Conservation (phyloP, 2,329 filamentous ascomycete genomes). For the Aspergillus calidoustus region DNA sequence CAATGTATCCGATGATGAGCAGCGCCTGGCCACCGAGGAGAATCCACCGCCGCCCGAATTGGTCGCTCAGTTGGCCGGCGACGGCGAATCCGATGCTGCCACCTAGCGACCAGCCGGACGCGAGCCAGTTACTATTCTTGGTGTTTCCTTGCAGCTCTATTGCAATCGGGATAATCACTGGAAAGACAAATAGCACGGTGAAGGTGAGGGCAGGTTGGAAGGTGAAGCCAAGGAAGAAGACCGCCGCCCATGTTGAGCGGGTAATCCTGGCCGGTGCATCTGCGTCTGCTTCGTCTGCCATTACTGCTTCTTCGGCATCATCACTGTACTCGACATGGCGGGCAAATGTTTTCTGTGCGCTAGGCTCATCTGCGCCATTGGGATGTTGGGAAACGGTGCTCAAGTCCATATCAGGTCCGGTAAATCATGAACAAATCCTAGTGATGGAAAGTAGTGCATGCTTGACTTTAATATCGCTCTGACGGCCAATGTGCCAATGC, state of each 20-base stretch:
- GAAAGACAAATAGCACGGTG: neutral
- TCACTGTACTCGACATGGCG: no score
- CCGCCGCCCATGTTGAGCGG: neutral
- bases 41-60: constrained; percentile 1
- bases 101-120: constrained; percentile 1
- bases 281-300: neutral
- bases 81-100: constrained; percentile 6
- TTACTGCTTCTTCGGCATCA: no score
- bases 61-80: neutral
- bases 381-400: no score
- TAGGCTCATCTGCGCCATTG: no score
- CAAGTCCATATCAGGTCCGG: no score
- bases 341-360: no score
- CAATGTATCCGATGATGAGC: constrained; percentile 1
- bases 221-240: neutral
- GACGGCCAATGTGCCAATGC: no score
- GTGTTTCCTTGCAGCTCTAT: neutral
- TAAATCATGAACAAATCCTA: no score
- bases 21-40: neutral
- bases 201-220: neutral
- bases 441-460: no score
- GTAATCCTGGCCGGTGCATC: neutral
- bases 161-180: neutral
- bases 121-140: constrained; percentile 8
- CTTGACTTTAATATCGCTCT: no score